Conservation (phyloP, 2,329 filamentous ascomycete species). For the Incumbomyces delicatus region DNA sequence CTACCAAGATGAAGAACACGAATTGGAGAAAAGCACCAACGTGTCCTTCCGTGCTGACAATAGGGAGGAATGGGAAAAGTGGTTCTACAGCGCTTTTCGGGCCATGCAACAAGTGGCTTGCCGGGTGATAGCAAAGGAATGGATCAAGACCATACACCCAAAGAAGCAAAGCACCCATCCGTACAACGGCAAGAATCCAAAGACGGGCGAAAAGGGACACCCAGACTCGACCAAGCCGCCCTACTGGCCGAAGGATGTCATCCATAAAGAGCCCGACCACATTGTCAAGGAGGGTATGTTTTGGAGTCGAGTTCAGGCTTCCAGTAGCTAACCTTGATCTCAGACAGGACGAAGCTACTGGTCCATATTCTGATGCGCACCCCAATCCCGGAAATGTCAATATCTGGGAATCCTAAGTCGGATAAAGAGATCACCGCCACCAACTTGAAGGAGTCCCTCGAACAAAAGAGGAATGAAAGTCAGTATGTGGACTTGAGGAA, state of each 20-base stretch:
- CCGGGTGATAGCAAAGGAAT: constrained; percentile 35
- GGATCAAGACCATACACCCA: constrained; percentile 39
- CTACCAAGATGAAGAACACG: not conserved
- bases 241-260: constrained; percentile 26
- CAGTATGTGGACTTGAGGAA: constrained; percentile 9
- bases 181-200: constrained; percentile 38
- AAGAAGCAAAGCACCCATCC: constrained; percentile 40
- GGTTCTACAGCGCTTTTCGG: constrained; percentile 33
- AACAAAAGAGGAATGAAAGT: constrained; percentile 16
- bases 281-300: constrained; percentile 37
- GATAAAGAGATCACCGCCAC: constrained; percentile 10
- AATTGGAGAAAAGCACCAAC: not conserved
- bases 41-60: constrained; percentile 27
- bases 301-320: not conserved
- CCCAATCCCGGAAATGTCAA: constrained; percentile 12
- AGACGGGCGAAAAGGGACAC: constrained; percentile 29
- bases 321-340: not conserved
- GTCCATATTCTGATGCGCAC: constrained; percentile 20
- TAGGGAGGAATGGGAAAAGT: constrained; percentile 27
- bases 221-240: constrained; percentile 36
- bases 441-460: constrained; percentile 15
- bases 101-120: constrained; percentile 38
- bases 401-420: not conserved
- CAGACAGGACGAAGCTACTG: constrained; percentile 21
- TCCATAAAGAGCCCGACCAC: constrained; percentile 42